phyloP scores from a whole-genome alignment of 352 stramenopile genomes.

The Heterotrichella gracilis region DNA sequence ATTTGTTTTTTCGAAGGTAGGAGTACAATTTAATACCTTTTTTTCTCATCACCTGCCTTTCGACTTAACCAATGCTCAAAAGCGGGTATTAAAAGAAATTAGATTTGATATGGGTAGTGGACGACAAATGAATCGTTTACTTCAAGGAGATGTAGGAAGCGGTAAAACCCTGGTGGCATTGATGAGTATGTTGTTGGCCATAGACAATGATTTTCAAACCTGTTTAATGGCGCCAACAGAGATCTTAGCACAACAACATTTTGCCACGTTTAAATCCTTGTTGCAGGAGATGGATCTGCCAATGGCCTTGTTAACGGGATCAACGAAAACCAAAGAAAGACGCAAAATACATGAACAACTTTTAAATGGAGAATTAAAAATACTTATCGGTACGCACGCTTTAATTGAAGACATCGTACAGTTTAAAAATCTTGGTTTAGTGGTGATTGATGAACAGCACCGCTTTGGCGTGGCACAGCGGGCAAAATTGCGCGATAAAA shows the following conservation, averaged over 20 bases:
- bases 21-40: background rate
- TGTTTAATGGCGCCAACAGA: background rate
- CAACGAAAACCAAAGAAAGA: background rate
- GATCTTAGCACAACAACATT: background rate
- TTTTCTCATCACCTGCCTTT: background rate
- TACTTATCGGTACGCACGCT: background rate
- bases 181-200: background rate
- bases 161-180: background rate
- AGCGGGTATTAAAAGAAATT: background rate
- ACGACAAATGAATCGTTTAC: background rate
- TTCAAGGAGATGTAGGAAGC: background rate
- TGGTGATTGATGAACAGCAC: background rate
- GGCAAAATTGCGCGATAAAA: background rate
- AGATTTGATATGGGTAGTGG: background rate
- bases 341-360: background rate
- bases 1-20: background rate
- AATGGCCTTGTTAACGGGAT: background rate
- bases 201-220: background rate
- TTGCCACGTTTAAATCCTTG: background rate
- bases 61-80: background rate
- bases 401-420: background rate
- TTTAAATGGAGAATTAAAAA: background rate
- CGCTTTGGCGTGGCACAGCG: background rate
- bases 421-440: background rate
- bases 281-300: background rate